Evolutionary conservation across 441 rosid species (phyloP), one percentile per base, ranked within the genome.

Genomic region (Cnidoscolus chayamansa): DNA sequence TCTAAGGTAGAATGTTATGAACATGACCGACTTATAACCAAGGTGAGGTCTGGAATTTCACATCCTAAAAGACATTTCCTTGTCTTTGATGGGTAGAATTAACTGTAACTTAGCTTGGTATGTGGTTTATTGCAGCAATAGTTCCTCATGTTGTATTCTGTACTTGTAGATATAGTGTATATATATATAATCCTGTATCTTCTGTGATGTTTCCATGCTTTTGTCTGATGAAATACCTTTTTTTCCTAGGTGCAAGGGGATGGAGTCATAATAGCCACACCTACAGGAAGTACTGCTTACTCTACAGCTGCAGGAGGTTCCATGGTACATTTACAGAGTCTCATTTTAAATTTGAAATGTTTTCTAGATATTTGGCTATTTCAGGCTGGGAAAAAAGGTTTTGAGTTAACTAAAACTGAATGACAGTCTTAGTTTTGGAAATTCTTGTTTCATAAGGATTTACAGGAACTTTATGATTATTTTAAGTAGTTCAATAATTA

Each of bases 301-400:
- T 94, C 97, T 82, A 92, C 97, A 53, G 94, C 98, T 75, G 98
- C 98, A 10, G 97, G 98, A 75, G 98, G 98, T 77, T 94, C 98
- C 76, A 92, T 94, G 98, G 98, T 94, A 81, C 77, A 78, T 58
- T 40, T 65, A 64, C 59, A 4, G 4, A 40, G 45, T 40, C 6
- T 40, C 57, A 63, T 66, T 71, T 72, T 68, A 16, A 60, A 30
- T 73, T 62, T 40, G 45, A 40, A 40, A 40, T 10, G 71, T 12
- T 31, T n/a, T 31, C 6, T 40, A 3, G 4, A 40, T 5, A 40
- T 40, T 40, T 40, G 25, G 25, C 25, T 25, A 40, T 40, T 40
- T 40, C 45, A 3, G 45, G 45, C 45, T 40, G 45, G 45, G 7
- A 40, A 40, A 40, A 40, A 40, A 6, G 45, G 45, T 4, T 40